A percentile compares a stretch with the other conserved stretches of the same genome.
phyloP scores from a whole-genome alignment of 371 early-diverging fungal genomes.

The Mortierella sp. region DNA sequence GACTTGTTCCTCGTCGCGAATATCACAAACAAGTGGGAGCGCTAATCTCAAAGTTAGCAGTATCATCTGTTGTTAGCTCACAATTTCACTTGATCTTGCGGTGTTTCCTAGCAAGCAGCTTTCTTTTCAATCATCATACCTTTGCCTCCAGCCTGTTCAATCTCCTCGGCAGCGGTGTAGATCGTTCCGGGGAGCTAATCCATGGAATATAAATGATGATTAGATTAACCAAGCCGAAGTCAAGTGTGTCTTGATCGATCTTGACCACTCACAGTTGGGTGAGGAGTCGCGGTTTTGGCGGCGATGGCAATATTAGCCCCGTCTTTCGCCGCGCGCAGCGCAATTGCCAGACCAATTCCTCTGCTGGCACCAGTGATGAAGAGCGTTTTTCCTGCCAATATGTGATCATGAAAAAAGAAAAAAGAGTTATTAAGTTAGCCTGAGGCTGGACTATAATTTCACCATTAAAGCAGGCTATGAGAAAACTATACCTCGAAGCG shows the following conservation, averaged over 20 bases:
- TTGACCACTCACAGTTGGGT: constrained; percentile 70
- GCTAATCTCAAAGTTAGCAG: constrained; percentile 51
- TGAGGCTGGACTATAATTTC: too few relatives aligned
- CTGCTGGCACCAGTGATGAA: constrained; percentile 80
- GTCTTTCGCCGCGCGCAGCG: constrained; percentile 75
- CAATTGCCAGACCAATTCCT: constrained; percentile 85
- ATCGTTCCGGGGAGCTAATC: constrained; percentile 82
- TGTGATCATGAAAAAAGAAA: too few relatives aligned
- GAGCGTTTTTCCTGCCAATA: constrained; percentile 70
- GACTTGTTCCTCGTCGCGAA: constrained; percentile 83
- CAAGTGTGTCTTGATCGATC: too few relatives aligned
- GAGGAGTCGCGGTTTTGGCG: constrained; percentile 84
- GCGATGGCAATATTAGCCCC: constrained; percentile 82
- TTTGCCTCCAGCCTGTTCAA: constrained; percentile 79
- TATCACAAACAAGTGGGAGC: constrained; percentile 83
- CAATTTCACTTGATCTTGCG: too few relatives aligned
- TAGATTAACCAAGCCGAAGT: not conserved
- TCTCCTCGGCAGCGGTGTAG: constrained; percentile 79
- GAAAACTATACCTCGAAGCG: constrained; percentile 36
- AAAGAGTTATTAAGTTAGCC: not conserved
- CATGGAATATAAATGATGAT: not conserved
- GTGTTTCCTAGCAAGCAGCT: too few relatives aligned
- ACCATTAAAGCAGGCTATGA: not conserved
- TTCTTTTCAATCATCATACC: constrained; percentile 18
- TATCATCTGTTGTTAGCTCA: too few relatives aligned